Conservation (phyloP, 345 rosid species). For the Acer negundo region DNA sequence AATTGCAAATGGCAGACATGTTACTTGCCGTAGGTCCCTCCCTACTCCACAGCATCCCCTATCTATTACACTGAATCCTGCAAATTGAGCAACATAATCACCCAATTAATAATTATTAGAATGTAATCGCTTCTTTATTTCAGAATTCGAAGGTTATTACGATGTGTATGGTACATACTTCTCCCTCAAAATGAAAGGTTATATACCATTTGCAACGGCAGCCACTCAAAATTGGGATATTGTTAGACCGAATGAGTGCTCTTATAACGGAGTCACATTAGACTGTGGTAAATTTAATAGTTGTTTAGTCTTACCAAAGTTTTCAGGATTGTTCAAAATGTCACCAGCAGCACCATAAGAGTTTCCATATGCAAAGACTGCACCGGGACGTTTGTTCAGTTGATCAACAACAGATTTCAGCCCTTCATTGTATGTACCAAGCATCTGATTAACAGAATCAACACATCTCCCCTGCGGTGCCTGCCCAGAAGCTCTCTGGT, state of each 20-base stretch:
- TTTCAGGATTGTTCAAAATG: constrained; percentile 60
- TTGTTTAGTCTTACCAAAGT: constrained; percentile 47
- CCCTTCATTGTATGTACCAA: constrained; percentile 71
- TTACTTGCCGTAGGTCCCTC: constrained; percentile 64
- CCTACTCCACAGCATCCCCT: constrained; percentile 83
- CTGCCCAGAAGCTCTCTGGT: constrained; percentile 49
- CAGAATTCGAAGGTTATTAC: no score
- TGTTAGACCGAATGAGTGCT: no score
- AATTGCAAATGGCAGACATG: constrained; percentile 59
- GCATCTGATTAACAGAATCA: constrained; percentile 65
- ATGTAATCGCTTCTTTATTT: no score
- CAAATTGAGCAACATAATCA: constrained; percentile 1
- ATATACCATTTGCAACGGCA: no score
- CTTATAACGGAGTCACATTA: no score
- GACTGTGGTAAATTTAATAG: no score
- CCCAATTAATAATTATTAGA: no score
- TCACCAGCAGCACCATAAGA: constrained; percentile 64
- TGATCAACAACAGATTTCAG: constrained; percentile 61
- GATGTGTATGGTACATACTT: no score
- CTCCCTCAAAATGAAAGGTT: no score
- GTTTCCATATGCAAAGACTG: constrained; percentile 57
- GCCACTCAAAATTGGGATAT: no score
- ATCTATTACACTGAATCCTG: constrained; percentile 73
- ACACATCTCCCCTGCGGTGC: constrained; percentile 62
- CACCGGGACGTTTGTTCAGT: constrained; percentile 62